Evolutionary conservation across 495 filamentous ascomycete genomes (phyloP).

Genomic region (Friedmanniomyces simplex): DNA sequence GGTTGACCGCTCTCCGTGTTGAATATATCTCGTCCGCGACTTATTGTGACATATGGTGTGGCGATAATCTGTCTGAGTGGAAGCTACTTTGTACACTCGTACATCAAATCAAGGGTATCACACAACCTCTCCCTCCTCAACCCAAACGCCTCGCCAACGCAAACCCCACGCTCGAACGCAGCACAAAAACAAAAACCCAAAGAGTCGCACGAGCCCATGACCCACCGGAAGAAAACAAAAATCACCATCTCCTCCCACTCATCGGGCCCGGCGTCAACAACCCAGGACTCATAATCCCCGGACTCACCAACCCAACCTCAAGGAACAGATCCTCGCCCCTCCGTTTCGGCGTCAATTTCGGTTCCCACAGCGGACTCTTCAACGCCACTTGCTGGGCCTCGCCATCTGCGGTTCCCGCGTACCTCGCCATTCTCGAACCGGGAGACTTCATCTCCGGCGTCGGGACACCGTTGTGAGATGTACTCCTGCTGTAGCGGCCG

Average conservation of each 20-base stretch:
- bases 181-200: background rate
- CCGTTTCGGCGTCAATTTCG: constrained; percentile 29
- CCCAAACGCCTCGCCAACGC: background rate
- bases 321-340: constrained; percentile 29
- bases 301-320: constrained; percentile 19
- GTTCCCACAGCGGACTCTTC: constrained; percentile 29
- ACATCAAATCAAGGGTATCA: background rate
- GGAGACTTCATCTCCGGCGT: background rate
- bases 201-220: too few relatives aligned
- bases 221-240: background rate
- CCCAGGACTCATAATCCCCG: background rate
- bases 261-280: background rate
- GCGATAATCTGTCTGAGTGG: background rate
- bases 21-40: too few relatives aligned
- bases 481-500: background rate
- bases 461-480: background rate
- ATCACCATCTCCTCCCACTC: background rate
- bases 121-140: background rate
- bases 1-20: too few relatives aligned
- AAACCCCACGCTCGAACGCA: background rate
- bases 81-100: background rate
- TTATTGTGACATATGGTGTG: too few relatives aligned
- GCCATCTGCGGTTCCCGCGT: background rate
- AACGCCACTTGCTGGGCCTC: constrained; percentile 3
- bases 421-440: background rate